Conservation (phyloP, 1,284 basidiomycete species). For the Cryptococcus sp. region DNA sequence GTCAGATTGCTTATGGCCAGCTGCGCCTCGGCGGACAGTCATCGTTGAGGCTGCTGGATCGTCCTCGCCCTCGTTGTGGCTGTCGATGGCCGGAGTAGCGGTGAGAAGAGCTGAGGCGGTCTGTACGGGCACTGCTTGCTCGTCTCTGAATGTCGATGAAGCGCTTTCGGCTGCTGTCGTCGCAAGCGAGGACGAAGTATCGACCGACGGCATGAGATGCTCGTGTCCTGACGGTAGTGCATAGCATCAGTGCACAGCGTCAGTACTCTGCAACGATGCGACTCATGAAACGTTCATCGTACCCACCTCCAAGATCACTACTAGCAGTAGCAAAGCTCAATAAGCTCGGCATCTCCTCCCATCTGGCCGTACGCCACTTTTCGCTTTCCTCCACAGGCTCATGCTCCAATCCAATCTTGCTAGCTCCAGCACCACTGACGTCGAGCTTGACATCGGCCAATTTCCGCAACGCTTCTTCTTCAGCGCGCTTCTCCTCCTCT, state of each 20-base stretch:
- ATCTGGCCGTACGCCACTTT: slow-evolving; percentile 50
- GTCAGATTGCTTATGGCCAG: too few species aligned
- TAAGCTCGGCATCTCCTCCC: slow-evolving; percentile 37
- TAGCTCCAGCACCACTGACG: slow-evolving; percentile 46
- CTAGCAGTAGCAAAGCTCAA: slow-evolving; percentile 31
- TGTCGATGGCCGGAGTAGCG: slow-evolving; percentile 9
- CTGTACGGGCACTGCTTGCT: slow-evolving; percentile 10
- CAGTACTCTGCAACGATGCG: too few species aligned
- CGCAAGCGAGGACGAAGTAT: slow-evolving; percentile 11
- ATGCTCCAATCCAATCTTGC: slow-evolving; percentile 7
- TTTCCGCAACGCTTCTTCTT: slow-evolving; percentile 71
- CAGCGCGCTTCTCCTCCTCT: slow-evolving; percentile 49
- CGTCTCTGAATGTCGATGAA: neutral
- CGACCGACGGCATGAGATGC: slow-evolving; percentile 4
- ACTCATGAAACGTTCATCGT: too few species aligned
- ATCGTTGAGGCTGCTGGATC: slow-evolving; percentile 30
- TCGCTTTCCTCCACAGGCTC: slow-evolving; percentile 19
- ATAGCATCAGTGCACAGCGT: neutral
- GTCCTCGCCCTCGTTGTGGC: neutral
- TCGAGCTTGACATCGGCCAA: slow-evolving; percentile 64
- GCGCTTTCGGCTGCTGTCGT: neutral
- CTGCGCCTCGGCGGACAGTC: slow-evolving; percentile 23
- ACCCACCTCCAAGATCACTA: slow-evolving; percentile 35
- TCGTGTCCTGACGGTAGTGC: slow-evolving; percentile 6
- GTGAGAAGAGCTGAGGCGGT: slow-evolving; percentile 20